Evolutionary conservation across 805 yeast species (phyloP), one percentile per base, ranked within the genome.

Genomic region (Hermanozyma aechmeae): DNA sequence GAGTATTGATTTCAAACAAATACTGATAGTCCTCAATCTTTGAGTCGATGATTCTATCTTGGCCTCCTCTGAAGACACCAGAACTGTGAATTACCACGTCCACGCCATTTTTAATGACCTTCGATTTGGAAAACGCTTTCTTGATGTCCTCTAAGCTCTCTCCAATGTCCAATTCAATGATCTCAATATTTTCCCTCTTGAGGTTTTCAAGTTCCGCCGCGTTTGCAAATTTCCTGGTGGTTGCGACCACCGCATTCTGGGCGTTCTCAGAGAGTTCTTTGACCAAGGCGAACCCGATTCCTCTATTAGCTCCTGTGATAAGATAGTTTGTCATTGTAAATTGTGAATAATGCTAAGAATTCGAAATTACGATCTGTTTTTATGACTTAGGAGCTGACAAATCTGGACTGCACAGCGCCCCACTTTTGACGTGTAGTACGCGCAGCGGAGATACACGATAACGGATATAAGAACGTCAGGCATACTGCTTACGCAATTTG

Each of bases 261-360:
- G 46, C 26, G 5, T 40, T 31, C 5, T 32, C 29, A 19, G 50
- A 39, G 14, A 60, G 35, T 23, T 42, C 40, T 23, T 50, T 45
- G 3, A 45, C 52, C 6, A 62, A 38, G 1, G 45, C 48, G 12
- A 48, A 47, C 5, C 71, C 71, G 28, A 65, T 55, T 4, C 70
- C 70, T 32, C 62, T 48, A 14, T 63, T 58, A 13, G 63, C 63
- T 10, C 72, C 71, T 2, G 65, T 53, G n/a, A 64, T 38, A 4
- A 64, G 41, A 38, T 58, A 58, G 38, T 36, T 27, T n/a, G n/a
- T n/a, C n/a, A n/a, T n/a, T n/a, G n/a, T n/a, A n/a, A n/a, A n/a
- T n/a, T n/a, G n/a, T n/a, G n/a, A n/a, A n/a, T n/a, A n/a, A n/a
- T n/a, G n/a, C n/a, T n/a, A n/a, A n/a, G n/a, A n/a, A n/a, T n/a